Evolutionary conservation across 352 stramenopile genomes (phyloP).

Genomic region (Pilasporangium apinafurcum): DNA sequence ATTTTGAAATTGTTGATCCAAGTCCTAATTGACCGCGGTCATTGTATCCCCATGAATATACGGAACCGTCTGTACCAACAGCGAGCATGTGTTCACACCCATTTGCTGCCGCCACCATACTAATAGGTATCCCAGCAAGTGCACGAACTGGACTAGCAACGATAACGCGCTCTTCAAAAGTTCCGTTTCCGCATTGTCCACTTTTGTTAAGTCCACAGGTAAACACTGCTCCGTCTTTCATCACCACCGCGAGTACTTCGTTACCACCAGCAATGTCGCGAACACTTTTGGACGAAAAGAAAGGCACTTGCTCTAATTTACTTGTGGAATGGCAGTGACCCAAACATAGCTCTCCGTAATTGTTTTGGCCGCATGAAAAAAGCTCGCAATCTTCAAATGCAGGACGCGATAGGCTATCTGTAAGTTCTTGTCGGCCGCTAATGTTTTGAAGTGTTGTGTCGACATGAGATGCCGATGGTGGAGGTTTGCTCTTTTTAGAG

Average conservation of each 20-base stretch:
- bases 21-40: constrained; percentile 79
- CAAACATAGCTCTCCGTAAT: constrained; percentile 83
- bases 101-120: constrained; percentile 73
- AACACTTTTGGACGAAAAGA: constrained; percentile 75
- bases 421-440: too few relatives aligned
- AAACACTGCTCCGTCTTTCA: constrained; percentile 75
- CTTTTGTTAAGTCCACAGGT: constrained; percentile 88
- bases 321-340: constrained; percentile 84
- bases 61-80: constrained; percentile 60
- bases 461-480: too few relatives aligned
- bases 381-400: constrained; percentile 82
- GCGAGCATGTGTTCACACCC: constrained; percentile 86
- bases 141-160: constrained; percentile 66
- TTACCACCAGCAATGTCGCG: constrained; percentile 75
- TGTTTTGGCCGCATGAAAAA: constrained; percentile 87
- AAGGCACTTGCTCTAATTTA: constrained; percentile 79
- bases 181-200: constrained; percentile 82
- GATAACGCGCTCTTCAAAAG: constrained; percentile 82
- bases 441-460: too few relatives aligned
- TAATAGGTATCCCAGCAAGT: constrained; percentile 53
- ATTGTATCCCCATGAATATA: constrained; percentile 87
- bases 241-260: constrained; percentile 78
- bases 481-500: constrained; percentile 24
- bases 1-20: constrained; percentile 83
- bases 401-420: not conserved